These are phyloP conservation scores for Tubosaeta sp. DNA, from an alignment of 768 basidiomycete species.

Conservation along the genomic window DNA sequence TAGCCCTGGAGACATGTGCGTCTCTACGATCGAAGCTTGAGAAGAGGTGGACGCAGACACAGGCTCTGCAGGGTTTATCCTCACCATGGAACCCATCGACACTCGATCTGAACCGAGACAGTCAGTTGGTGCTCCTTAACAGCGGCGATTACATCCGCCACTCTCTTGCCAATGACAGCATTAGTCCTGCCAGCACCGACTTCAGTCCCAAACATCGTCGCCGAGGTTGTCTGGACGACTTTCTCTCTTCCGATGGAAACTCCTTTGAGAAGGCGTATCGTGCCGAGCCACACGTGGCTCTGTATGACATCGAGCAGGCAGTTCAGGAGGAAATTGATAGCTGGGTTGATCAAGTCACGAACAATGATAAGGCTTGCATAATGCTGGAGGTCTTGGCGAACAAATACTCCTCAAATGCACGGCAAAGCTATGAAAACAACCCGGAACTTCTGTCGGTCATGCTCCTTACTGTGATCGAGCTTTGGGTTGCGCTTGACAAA, in stretches of 20 bases:
- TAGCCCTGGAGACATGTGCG: conserved; percentile 3
- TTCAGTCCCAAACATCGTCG: conserved; percentile 3
- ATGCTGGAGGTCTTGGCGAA: background rate
- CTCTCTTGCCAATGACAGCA: conserved; percentile 3
- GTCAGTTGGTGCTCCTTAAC: conserved; percentile 28
- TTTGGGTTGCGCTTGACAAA: conserved; percentile 36
- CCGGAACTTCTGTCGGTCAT: conserved; percentile 38
- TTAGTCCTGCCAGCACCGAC: rapidly evolving
- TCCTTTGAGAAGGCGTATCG: conserved; percentile 7
- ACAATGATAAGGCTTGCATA: conserved; percentile 9
- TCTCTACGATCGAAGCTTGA: conserved; percentile 21
- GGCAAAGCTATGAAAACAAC: background rate
- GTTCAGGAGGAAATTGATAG: conserved; percentile 29
- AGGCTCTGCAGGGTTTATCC: conserved; percentile 21
- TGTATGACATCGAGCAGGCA: conserved; percentile 37
- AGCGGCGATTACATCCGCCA: conserved; percentile 27
- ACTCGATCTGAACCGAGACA: conserved; percentile 30
- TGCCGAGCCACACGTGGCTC: conserved; percentile 8
- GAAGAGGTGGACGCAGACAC: conserved; percentile 34
- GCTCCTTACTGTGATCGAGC: conserved; percentile 35
- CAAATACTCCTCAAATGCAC: background rate
- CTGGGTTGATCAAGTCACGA: conserved; percentile 27
- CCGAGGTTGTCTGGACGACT: conserved; percentile 13
- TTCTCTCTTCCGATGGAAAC: conserved; percentile 6
- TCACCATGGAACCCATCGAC: conserved; percentile 28